phyloP scores from a whole-genome alignment of 75 land plant species.

The Adiantum capillusveneris region DNA sequence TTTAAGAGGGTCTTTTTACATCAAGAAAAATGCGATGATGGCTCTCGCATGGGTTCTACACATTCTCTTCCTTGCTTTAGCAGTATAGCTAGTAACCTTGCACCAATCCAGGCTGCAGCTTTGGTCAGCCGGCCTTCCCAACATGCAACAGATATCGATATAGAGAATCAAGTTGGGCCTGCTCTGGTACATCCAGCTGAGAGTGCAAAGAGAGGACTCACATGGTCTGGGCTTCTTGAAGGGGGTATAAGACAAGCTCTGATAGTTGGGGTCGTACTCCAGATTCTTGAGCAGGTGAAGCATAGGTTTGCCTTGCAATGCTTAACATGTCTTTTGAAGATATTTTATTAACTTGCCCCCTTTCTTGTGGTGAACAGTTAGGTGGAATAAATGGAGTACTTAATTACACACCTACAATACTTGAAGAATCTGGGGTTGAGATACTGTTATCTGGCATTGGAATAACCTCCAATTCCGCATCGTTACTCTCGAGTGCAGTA shows the following conservation, averaged over 20 bases:
- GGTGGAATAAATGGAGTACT: conserved; percentile 90
- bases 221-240: conserved; percentile 63
- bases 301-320: no score
- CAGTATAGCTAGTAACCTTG: conserved; percentile 26
- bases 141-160: conserved; percentile 39
- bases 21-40: conserved; percentile 40
- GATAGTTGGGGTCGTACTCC: conserved; percentile 66
- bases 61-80: conserved; percentile 40
- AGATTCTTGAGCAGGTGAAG: conserved; percentile 79
- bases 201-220: conserved; percentile 38
- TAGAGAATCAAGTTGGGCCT: conserved; percentile 52
- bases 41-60: conserved; percentile 40
- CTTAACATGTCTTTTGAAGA: no score
- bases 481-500: conserved; percentile 68
- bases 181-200: conserved; percentile 66
- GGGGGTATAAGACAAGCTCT: conserved; percentile 77
- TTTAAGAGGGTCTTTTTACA: conserved; percentile 68
- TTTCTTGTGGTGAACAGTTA: conserved; percentile 42
- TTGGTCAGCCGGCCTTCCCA: conserved; percentile 69
- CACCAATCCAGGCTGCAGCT: conserved; percentile 72
- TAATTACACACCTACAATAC: conserved; percentile 85
- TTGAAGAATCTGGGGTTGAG: conserved; percentile 74
- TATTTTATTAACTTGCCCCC: no score
- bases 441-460: conserved; percentile 55
- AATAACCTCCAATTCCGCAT: conserved; percentile 57